Base-by-base conservation (phyloP, 2,329 filamentous ascomycete species). In the Mariannaea elegans region DNA sequence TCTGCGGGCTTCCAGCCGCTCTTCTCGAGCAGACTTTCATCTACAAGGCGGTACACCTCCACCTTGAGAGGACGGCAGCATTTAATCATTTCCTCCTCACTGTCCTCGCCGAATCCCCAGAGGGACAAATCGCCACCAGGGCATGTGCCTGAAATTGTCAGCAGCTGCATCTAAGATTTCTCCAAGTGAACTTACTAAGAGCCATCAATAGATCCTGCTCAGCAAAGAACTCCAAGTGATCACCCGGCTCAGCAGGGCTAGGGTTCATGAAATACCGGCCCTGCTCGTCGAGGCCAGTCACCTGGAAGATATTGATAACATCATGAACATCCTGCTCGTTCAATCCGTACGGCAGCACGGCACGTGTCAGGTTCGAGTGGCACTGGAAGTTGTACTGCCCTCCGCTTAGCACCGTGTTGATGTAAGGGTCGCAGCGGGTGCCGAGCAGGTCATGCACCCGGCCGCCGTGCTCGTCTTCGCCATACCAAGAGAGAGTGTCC, bases 291-390 rank as follows among this genome's bases (percentile, higher is more conserved):
- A 95, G 73, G 0, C 92, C 91, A 0, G 92, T 95, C 7, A 94
- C 91, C 74, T 96, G 92, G 72, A 96, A 95, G 3, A 96, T 81
- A 70, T 96, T 96, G 53, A 96, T 82, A 0, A 96, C 92, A 73
- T 96, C 92, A 70, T 96, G 92, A 2, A 95, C 87, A 71, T 95
- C 91, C 27, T 81, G 80, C 75, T 95, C 92, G 5, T 80, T 83
- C 39, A 95, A 74, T 0, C 91, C 90, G 61, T 82, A 88, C 0
- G 89, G 88, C 1, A 88, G 62, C 2, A 95, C 85, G 0, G 92
- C 90, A 4, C 92, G 85, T 1, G 86, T 87, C 10, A 96, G 83
- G 73, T 96, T 96, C 2, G 89, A 92, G 71, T 94, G 92, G 74
- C 92, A 96, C 73, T 95, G 91, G 74, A 86, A 94, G 73, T 95